Percentiles rank a stretch among this genome's conserved stretches.
These are phyloP conservation scores for Sporormia fimetaria DNA, from an alignment of 495 filamentous ascomycete genomes.

Conservation along the genomic window DNA sequence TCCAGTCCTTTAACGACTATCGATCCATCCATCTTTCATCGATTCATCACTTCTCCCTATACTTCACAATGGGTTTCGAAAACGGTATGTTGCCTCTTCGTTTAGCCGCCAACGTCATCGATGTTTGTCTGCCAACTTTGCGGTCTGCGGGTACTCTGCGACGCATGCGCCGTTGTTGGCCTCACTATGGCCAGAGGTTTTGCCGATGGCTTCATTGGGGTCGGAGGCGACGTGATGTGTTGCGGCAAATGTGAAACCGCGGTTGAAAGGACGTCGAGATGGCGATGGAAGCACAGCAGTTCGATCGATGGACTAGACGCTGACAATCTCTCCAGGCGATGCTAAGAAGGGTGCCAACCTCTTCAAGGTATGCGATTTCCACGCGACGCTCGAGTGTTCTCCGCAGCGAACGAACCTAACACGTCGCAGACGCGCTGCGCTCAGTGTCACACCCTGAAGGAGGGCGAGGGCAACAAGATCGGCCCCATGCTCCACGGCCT, in stretches of 20 bases:
- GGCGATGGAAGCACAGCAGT: no score
- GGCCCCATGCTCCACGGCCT: slow-evolving; percentile 95
- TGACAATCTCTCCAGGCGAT: slow-evolving; percentile 57
- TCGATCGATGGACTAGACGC: no score
- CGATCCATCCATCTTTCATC: neutral
- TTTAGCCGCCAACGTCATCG: slow-evolving; percentile 8
- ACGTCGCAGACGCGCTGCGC: slow-evolving; percentile 71
- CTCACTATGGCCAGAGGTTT: no score
- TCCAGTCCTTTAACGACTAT: slow-evolving; percentile 1
- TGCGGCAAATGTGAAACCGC: no score
- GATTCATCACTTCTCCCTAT: neutral
- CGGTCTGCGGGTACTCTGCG: no score
- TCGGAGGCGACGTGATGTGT: no score
- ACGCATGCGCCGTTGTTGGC: no score
- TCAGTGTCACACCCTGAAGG: slow-evolving; percentile 93
- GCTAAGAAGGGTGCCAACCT: slow-evolving; percentile 95
- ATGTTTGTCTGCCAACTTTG: no score
- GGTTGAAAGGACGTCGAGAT: no score
- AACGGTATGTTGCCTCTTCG: slow-evolving; percentile 13
- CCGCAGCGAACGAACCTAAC: slow-evolving; percentile 14
- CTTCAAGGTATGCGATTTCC: slow-evolving; percentile 57
- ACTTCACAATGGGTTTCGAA: slow-evolving; percentile 27
- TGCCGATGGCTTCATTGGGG: no score
- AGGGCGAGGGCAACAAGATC: slow-evolving; percentile 86
- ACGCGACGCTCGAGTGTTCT: neutral